phyloP scores from a whole-genome alignment of 805 yeast genomes.

The Saccharomycopsis schoenii region DNA sequence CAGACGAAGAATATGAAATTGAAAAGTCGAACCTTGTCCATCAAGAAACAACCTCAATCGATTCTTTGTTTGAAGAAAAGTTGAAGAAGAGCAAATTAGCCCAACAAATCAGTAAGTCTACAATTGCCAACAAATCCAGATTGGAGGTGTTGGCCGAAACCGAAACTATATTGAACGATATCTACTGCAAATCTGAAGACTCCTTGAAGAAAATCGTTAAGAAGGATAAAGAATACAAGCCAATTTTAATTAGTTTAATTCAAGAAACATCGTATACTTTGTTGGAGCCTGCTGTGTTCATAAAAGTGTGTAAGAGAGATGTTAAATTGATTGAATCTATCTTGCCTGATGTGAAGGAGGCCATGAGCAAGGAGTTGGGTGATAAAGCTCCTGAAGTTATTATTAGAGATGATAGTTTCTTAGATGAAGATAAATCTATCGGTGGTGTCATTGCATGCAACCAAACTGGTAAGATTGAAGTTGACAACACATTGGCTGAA shows the following conservation, averaged over 20 bases:
- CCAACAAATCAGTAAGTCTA: conserved; percentile 92
- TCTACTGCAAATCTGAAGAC: conserved; percentile 59
- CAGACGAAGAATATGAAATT: conserved; percentile 97
- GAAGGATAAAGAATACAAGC: conserved; percentile 49
- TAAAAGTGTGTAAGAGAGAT: conserved; percentile 63
- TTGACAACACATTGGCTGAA: conserved; percentile 89
- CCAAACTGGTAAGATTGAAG: conserved; percentile 72
- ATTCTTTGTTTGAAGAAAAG: conserved; percentile 66
- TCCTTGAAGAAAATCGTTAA: conserved; percentile 48
- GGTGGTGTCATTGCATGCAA: conserved; percentile 81
- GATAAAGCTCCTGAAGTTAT: conserved; percentile 49
- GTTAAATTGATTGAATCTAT: conserved; percentile 36
- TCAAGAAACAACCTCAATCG: conserved; percentile 83
- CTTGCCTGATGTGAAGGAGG: conserved; percentile 42
- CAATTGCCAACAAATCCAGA: conserved; percentile 91
- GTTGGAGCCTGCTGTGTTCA: conserved; percentile 56
- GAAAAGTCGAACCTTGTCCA: conserved; percentile 94
- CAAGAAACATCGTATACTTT: conserved; percentile 67
- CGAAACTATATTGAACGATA: conserved; percentile 65
- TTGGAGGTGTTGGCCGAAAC: conserved; percentile 81
- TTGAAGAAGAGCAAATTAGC: conserved; percentile 86
- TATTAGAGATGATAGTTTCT: conserved; percentile 45
- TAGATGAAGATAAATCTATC: conserved; percentile 41
- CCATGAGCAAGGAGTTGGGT: conserved; percentile 31
- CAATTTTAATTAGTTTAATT: conserved; percentile 65